phyloP scores from a whole-genome alignment of 345 rosid species.

The Moricandia arvensis region DNA sequence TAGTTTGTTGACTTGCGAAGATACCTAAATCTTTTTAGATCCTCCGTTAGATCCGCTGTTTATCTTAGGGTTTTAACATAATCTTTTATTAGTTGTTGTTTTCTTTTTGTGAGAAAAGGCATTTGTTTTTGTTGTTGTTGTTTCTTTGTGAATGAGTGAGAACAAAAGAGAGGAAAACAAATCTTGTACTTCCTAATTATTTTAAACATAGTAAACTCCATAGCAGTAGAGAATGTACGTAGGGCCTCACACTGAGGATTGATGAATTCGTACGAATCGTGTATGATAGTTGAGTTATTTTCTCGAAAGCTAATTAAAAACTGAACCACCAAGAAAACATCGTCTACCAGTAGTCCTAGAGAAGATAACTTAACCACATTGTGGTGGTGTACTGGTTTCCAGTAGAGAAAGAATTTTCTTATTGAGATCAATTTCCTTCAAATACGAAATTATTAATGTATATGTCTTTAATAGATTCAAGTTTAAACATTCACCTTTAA shows the following conservation, averaged over 20 bases:
- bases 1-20: conserved; percentile 13
- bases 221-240: not conserved
- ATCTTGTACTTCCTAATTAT: not conserved
- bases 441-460: too few species aligned
- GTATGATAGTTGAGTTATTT: not conserved
- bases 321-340: not conserved
- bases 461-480: too few species aligned
- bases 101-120: too few species aligned
- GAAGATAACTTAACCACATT: too few species aligned
- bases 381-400: too few species aligned
- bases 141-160: not conserved
- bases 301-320: not conserved
- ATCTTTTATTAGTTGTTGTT: not conserved
- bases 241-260: not conserved
- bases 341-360: not conserved
- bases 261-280: not conserved
- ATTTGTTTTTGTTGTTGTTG: not conserved
- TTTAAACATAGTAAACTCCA: not conserved
- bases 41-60: not conserved
- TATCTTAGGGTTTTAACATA: not conserved
- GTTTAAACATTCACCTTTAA: too few species aligned
- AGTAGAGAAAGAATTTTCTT: too few species aligned
- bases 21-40: not conserved
- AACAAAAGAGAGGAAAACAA: not conserved
- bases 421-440: too few species aligned